Percentiles rank a stretch among this genome's conserved stretches.
These are phyloP conservation scores for Suhomyces vadensis DNA, from an alignment of 805 yeast species.

Conservation along the genomic window DNA sequence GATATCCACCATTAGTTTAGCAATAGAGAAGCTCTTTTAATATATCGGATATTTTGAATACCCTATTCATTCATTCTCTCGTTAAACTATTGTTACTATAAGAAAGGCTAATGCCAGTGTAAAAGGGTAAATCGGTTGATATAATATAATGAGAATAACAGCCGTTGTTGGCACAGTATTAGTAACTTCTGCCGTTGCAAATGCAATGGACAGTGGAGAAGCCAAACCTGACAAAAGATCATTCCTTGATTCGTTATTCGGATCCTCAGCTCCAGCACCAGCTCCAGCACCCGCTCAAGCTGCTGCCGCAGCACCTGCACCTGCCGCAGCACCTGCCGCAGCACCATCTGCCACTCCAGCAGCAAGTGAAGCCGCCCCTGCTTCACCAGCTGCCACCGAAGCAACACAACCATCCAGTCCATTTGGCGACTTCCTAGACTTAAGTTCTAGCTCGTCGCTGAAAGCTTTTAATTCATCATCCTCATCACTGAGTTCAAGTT, in stretches of 20 bases:
- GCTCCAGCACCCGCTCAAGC: slow-evolving; percentile 10
- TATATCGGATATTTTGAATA: neutral
- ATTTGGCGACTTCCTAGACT: slow-evolving; percentile 1
- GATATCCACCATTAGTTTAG: slow-evolving; percentile 1
- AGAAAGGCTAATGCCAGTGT: slow-evolving; percentile 8
- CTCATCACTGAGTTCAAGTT: slow-evolving; percentile 10
- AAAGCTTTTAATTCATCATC: slow-evolving; percentile 1
- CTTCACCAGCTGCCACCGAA: slow-evolving; percentile 4
- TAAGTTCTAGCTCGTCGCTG: slow-evolving; percentile 6
- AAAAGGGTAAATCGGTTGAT: slow-evolving; percentile 8
- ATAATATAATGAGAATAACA: slow-evolving; percentile 23
- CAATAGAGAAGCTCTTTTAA: neutral
- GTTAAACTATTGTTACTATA: slow-evolving; percentile 2
- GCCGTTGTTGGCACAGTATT: slow-evolving; percentile 25
- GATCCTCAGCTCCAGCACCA: slow-evolving; percentile 12
- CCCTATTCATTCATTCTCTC: slow-evolving; percentile 5
- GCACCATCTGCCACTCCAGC: slow-evolving; percentile 9
- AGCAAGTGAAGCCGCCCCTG: neutral
- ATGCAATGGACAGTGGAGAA: slow-evolving; percentile 11
- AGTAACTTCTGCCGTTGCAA: slow-evolving; percentile 25
- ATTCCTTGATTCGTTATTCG: slow-evolving; percentile 12
- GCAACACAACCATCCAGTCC: slow-evolving; percentile 3
- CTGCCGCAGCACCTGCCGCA: slow-evolving; percentile 9
- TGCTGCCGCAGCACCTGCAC: slow-evolving; percentile 9
- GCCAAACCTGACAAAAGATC: slow-evolving; percentile 12